Evolutionary conservation across 768 basidiomycete genomes (phyloP), one percentile per base, ranked within the genome.

Genomic region (Lactarius akahatsu): DNA sequence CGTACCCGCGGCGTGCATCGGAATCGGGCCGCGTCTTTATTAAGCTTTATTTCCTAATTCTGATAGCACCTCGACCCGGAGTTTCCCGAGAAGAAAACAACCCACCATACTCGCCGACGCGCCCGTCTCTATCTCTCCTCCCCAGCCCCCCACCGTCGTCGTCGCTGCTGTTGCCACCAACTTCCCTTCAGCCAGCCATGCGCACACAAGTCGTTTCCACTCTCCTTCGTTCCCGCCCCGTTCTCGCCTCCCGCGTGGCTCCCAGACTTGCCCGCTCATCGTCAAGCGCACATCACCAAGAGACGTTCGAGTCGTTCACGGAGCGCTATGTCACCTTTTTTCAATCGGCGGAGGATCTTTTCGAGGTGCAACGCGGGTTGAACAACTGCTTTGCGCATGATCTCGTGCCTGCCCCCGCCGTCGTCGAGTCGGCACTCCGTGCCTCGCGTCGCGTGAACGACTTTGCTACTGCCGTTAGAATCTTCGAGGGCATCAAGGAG

Each of bases 301-400:
- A 98, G 81, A 85, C 91, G 20, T 98, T 94, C 79, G 96, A 97
- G 77, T 85, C 90, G 55, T 98, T 98, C 83, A 93, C 92, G 73
- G 85, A 88, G 68, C 93, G 96, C 75, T 98, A 98, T 80, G 89
- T 94, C 74, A 82, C 82, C 71, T 99, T 99, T 80, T 99, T 99
- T 85, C 80, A 91, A 75, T 83, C 86, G 63, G 94, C 94, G 58
- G 88, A 94, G 75, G 97, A 99, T 80, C 85, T 98, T 65, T 99
- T 99, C 76, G 97, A 99, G 82, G 91, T 99, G 70, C 96, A 99
- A 80, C 92, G 97, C 59, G 97, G 97, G 45, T 82, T 99, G 73
- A 98, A 99, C 84, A 99, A 99, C 85, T 98, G 96, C 82, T 99
- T 99, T 77, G 93, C 97, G 2, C 96, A 98, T 78, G 97, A 99